Conservation (phyloP, 257 asterid species). For the Gentiana straminea region DNA sequence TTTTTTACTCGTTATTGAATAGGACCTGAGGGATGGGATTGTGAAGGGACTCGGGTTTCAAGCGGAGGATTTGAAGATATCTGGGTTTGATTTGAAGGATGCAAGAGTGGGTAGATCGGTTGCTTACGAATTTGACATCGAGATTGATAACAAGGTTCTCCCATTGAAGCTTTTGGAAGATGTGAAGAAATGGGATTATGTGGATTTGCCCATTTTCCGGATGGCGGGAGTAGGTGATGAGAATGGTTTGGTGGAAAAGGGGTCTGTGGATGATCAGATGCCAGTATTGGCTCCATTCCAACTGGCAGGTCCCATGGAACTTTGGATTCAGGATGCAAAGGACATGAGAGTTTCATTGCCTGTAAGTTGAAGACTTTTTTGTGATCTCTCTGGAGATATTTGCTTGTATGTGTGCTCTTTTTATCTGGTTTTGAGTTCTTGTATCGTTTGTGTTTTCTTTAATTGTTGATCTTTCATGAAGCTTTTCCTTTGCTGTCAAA, state of each 20-base stretch:
- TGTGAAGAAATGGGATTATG: constrained; percentile 84
- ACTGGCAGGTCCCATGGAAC: constrained; percentile 96
- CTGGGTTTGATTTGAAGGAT: constrained; percentile 87
- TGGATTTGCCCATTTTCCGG: constrained; percentile 80
- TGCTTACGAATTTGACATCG: constrained; percentile 87
- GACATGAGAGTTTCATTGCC: constrained; percentile 89
- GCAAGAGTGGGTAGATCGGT: constrained; percentile 76
- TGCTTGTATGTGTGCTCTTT: not conserved
- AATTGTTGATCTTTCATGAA: no score
- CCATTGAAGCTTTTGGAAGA: constrained; percentile 93
- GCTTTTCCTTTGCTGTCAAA: no score
- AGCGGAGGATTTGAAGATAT: constrained; percentile 61
- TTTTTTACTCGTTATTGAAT: not conserved
- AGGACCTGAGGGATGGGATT: constrained; percentile 88
- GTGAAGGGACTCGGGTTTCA: constrained; percentile 89
- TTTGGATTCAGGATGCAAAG: constrained; percentile 95
- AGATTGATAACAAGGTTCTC: constrained; percentile 64
- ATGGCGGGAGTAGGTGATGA: constrained; percentile 26
- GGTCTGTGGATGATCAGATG: constrained; percentile 30
- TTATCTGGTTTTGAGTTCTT: not conserved
- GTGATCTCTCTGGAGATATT: not conserved
- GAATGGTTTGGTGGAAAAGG: constrained; percentile 43
- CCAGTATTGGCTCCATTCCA: constrained; percentile 92
- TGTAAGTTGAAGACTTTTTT: constrained; percentile 35
- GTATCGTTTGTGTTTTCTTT: not conserved